Evolutionary conservation across 1,139 yeast species (phyloP).

Genomic region (Nakaseomyces uthaithaninus): DNA sequence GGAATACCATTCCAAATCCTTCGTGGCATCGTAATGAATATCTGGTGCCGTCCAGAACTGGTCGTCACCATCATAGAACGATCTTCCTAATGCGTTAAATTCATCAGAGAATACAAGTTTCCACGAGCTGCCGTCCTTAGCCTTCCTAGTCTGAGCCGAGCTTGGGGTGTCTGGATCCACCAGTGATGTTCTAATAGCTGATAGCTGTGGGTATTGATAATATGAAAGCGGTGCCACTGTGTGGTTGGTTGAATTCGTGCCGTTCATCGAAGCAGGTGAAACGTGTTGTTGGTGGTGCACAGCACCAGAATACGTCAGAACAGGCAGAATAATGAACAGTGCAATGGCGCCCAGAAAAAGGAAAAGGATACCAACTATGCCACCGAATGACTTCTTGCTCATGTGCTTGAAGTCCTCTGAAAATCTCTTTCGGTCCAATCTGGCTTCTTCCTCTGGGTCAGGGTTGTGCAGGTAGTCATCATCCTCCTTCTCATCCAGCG

Average conservation of each 20-base stretch:
- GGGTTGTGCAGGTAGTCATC: slow-evolving; percentile 92
- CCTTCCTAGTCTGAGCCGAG: slow-evolving; percentile 39
- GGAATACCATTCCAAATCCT: slow-evolving; percentile 80
- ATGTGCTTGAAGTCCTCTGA: slow-evolving; percentile 49
- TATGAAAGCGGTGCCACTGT: slow-evolving; percentile 41
- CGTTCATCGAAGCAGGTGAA: slow-evolving; percentile 6
- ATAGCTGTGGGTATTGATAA: slow-evolving; percentile 51
- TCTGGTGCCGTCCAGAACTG: slow-evolving; percentile 77
- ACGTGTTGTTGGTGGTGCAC: slow-evolving; percentile 34
- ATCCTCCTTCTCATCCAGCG: slow-evolving; percentile 81
- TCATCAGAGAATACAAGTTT: slow-evolving; percentile 72
- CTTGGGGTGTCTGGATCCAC: slow-evolving; percentile 77
- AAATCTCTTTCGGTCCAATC: slow-evolving; percentile 58
- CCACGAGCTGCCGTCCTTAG: slow-evolving; percentile 57
- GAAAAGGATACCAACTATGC: slow-evolving; percentile 47
- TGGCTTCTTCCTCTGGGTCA: slow-evolving; percentile 81
- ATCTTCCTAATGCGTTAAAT: slow-evolving; percentile 72
- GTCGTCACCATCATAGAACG: slow-evolving; percentile 77
- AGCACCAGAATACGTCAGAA: slow-evolving; percentile 64
- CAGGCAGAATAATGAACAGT: slow-evolving; percentile 65
- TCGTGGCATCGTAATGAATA: slow-evolving; percentile 69
- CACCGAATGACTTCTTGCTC: slow-evolving; percentile 54
- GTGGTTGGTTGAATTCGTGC: slow-evolving; percentile 10
- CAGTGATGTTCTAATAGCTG: slow-evolving; percentile 53
- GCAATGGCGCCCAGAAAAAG: slow-evolving; percentile 54